Evolutionary conservation across 768 basidiomycete species (phyloP).

Genomic region (Coprinellus micaceus): DNA sequence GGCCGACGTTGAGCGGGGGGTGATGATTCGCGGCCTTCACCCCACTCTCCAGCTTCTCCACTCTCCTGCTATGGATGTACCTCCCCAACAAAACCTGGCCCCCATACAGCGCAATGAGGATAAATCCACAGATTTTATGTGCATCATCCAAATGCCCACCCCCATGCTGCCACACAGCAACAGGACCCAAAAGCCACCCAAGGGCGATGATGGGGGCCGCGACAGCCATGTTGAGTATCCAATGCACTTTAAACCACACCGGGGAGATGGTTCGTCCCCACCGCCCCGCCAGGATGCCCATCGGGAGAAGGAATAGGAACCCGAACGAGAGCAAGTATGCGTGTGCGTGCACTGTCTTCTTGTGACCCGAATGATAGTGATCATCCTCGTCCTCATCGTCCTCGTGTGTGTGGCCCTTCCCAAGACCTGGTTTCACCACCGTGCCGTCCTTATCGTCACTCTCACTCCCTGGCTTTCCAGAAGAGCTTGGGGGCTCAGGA

Average conservation of each 20-base stretch:
- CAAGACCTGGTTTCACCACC: slow-evolving; percentile 4
- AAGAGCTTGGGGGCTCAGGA: neutral
- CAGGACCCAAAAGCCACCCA: slow-evolving; percentile 47
- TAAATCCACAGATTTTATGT: slow-evolving; percentile 54
- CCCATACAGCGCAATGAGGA: slow-evolving; percentile 49
- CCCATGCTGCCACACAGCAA: slow-evolving; percentile 40
- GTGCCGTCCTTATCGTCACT: slow-evolving; percentile 8
- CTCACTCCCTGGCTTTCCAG: neutral
- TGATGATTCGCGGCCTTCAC: slow-evolving; percentile 30
- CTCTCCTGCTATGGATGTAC: slow-evolving; percentile 44
- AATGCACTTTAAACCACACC: slow-evolving; percentile 58
- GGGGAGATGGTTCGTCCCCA: slow-evolving; percentile 48
- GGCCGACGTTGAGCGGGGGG: slow-evolving; percentile 53
- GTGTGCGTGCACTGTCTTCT: slow-evolving; percentile 50
- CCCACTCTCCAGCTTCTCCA: slow-evolving; percentile 15
- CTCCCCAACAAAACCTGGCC: slow-evolving; percentile 51
- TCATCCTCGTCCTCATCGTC: slow-evolving; percentile 6
- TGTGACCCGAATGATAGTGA: slow-evolving; percentile 23
- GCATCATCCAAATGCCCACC: slow-evolving; percentile 42
- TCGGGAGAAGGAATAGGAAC: slow-evolving; percentile 54
- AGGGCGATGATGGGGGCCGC: slow-evolving; percentile 47
- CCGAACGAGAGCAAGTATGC: slow-evolving; percentile 49
- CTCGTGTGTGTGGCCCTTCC: neutral
- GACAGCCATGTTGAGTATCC: slow-evolving; percentile 44
- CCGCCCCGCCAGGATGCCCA: slow-evolving; percentile 51